Conservation (phyloP, 306 rosid genomes). For the Clitoria ternatea region DNA sequence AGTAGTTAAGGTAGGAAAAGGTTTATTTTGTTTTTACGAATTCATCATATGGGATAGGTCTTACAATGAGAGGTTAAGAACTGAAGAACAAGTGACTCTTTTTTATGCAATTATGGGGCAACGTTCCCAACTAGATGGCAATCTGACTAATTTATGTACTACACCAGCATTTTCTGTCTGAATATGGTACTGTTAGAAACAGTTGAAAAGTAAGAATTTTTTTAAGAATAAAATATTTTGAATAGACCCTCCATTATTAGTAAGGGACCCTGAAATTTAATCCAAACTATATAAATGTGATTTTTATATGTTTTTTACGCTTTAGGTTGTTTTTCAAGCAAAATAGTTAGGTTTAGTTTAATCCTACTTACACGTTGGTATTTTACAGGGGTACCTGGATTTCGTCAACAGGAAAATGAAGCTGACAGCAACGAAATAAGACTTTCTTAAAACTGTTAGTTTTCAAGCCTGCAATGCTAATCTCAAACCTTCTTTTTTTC, state of each 20-base stretch:
- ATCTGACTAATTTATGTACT: neutral
- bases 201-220: neutral
- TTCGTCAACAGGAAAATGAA: slow-evolving; percentile 52
- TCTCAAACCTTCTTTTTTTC: slow-evolving; percentile 5
- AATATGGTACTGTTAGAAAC: neutral
- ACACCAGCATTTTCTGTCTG: neutral
- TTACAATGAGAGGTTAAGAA: slow-evolving; percentile 6
- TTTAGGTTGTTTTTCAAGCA: neutral
- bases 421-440: slow-evolving; percentile 17
- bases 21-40: neutral
- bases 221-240: neutral
- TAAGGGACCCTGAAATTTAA: slow-evolving; percentile 5
- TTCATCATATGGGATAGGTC: neutral
- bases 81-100: neutral
- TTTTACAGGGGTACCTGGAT: slow-evolving; percentile 78
- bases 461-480: slow-evolving; percentile 25
- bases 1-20: neutral
- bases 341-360: neutral
- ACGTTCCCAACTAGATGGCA: neutral
- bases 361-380: slow-evolving; percentile 4
- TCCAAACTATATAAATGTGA: neutral
- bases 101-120: neutral
- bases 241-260: neutral
- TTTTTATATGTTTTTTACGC: neutral
- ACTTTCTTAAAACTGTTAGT: slow-evolving; percentile 16